Conservation (phyloP, 805 yeast genomes). For the Candida fluviatilis region DNA sequence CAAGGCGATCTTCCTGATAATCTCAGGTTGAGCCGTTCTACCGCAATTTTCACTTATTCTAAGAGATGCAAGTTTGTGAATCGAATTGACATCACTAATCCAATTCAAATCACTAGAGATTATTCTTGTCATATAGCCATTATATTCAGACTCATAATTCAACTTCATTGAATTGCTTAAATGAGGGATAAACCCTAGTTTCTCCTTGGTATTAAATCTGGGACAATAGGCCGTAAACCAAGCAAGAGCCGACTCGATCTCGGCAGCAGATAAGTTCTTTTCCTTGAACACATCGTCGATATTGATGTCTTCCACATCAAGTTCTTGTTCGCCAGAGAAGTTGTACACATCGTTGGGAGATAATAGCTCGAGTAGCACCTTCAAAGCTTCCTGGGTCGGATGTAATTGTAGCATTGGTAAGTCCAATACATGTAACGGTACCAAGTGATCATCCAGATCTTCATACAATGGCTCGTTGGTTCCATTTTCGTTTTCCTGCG, state of each 20-base stretch:
- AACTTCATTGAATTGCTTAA: constrained; percentile 24
- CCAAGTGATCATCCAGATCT: constrained; percentile 18
- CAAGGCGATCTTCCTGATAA: constrained; percentile 55
- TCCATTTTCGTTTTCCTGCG: background rate
- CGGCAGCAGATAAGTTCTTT: constrained; percentile 10
- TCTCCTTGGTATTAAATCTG: constrained; percentile 18
- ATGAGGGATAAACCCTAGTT: constrained; percentile 21
- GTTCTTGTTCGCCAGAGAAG: constrained; percentile 30
- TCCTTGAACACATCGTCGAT: constrained; percentile 3
- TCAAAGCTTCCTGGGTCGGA: constrained; percentile 47
- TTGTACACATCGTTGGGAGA: constrained; percentile 49
- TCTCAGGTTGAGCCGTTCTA: constrained; percentile 73
- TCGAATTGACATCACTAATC: constrained; percentile 35
- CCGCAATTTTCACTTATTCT: constrained; percentile 82
- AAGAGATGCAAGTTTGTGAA: constrained; percentile 55
- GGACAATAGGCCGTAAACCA: constrained; percentile 46
- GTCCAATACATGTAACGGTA: constrained; percentile 52
- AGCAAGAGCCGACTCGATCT: constrained; percentile 22
- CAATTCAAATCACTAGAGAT: constrained; percentile 48
- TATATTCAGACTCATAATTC: constrained; percentile 31
- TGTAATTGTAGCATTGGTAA: constrained; percentile 46
- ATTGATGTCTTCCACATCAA: background rate
- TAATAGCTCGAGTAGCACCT: constrained; percentile 44
- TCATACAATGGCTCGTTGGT: background rate
- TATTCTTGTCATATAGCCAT: constrained; percentile 46